Conservation (phyloP, 139 green algal species). For the Chlamydomonas eustigma region DNA sequence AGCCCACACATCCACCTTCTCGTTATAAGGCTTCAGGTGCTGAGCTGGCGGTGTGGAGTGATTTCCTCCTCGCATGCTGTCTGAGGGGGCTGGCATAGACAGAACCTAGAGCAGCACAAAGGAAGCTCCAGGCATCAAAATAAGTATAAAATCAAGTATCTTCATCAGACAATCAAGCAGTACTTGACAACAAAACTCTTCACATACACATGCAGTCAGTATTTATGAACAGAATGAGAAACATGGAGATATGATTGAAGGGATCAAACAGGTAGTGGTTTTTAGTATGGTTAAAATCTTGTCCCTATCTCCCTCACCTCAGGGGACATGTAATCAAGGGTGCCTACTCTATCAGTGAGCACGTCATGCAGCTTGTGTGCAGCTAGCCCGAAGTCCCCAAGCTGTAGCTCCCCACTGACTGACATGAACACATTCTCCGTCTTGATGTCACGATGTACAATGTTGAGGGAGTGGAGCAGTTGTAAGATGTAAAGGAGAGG, state of each 20-base stretch:
- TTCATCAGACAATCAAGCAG: background rate
- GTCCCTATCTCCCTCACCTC: slow-evolving; percentile 18
- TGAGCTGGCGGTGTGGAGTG: background rate
- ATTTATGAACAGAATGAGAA: background rate
- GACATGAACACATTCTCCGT: slow-evolving; percentile 40
- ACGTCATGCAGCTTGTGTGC: slow-evolving; percentile 27
- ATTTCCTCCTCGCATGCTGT: background rate
- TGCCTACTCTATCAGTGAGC: slow-evolving; percentile 37
- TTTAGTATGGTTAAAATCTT: background rate
- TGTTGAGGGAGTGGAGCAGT: slow-evolving; percentile 1
- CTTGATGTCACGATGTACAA: slow-evolving; percentile 19
- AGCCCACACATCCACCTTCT: slow-evolving; percentile 40
- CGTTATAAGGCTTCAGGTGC: slow-evolving; percentile 33
- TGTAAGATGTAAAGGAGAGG: slow-evolving; percentile 11
- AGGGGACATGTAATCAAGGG: slow-evolving; percentile 42
- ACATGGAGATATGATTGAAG: too few species aligned
- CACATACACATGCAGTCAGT: background rate
- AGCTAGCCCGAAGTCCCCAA: slow-evolving; percentile 46
- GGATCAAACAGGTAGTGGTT: background rate
- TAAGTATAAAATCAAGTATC: too few species aligned
- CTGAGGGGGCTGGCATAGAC: background rate
- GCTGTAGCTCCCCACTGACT: slow-evolving; percentile 16
- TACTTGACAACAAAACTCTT: background rate
- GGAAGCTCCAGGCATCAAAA: background rate
- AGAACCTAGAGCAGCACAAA: too few species aligned